phyloP scores from a whole-genome alignment of 106 monocot genomes.

The Acorus gramineus region DNA sequence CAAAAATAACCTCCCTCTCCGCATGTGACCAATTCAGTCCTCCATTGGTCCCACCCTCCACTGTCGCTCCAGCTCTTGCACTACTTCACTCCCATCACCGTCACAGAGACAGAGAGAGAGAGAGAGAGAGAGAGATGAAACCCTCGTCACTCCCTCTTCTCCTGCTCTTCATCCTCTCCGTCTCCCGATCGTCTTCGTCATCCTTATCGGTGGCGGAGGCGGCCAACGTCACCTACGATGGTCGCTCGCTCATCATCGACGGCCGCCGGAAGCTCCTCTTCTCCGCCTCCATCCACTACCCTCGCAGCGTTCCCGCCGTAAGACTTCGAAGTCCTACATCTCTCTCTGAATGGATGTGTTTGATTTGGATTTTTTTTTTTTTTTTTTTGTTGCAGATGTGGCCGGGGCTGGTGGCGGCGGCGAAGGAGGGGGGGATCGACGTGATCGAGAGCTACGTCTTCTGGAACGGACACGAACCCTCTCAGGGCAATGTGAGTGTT shows the following conservation, averaged over 20 bases:
- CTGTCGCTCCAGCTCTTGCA: no score
- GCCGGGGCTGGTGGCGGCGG: conserved; percentile 72
- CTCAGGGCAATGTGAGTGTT: conserved; percentile 55
- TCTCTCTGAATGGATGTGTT: neutral
- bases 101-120: no score
- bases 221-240: conserved; percentile 77
- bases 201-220: conserved; percentile 6
- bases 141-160: no score
- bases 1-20: no score
- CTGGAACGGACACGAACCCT: conserved; percentile 94
- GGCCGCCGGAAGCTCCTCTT: conserved; percentile 72
- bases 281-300: conserved; percentile 97
- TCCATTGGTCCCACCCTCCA: no score
- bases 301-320: conserved; percentile 94
- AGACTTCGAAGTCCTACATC: neutral
- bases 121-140: no score
- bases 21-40: no score
- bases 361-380: neutral
- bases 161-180: neutral
- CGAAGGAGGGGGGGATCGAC: conserved; percentile 75
- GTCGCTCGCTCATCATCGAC: conserved; percentile 81
- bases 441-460: conserved; percentile 88
- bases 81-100: no score
- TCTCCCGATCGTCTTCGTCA: conserved; percentile 6
- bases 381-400: conserved; percentile 58